Base-by-base conservation (phyloP, 345 rosid species). In the Toxicodendron radicans region DNA sequence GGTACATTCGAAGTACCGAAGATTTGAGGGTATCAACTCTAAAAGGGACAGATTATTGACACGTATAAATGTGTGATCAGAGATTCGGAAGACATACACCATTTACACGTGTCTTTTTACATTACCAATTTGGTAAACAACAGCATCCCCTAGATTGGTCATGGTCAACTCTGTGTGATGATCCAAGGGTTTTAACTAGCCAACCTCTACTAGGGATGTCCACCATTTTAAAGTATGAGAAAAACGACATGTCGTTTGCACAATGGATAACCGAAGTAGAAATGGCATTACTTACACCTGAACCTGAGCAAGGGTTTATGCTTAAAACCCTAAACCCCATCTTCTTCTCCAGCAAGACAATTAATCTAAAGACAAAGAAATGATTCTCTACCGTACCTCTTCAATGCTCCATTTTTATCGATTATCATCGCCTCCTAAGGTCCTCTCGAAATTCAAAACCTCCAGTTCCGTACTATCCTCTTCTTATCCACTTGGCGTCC, bases 371-470 rank as follows among this genome's bases (percentile, higher is more conserved):
- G 32, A 13, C 7, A 57, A 3, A 52, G 21, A 68, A 72, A 85
- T 85, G 91, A 80, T 84, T 52, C 82, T 85, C 51, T 51, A 79
- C 68, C 81, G 88, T 53, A 86, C 90, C 56, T 78, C 85, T 66
- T 86, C 91, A 2, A 66, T 86, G 23, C 83, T 89, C 58, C 82
- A 80, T 62, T 79, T 80, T 10, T 79, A 60, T 64, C 79, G 74
- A 75, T 58, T 76, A 18, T 82, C 87, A 41, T 70, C 85, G 0
- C 61, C 83, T 12, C 85, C 89, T 12, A 85, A 77, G 58, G 79
- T 84, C 30, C 70, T 83, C 30, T 79, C 88, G 6, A 85, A 82
- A 12, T 78, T 89, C 18, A 85, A 70, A 60, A 81, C 10, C 58
- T 82, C 79, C 63, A 54, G 14, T 77, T 78, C 73, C 18, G 64